Conservation (phyloP, 768 basidiomycete species). For the Termitomyces sp. region DNA sequence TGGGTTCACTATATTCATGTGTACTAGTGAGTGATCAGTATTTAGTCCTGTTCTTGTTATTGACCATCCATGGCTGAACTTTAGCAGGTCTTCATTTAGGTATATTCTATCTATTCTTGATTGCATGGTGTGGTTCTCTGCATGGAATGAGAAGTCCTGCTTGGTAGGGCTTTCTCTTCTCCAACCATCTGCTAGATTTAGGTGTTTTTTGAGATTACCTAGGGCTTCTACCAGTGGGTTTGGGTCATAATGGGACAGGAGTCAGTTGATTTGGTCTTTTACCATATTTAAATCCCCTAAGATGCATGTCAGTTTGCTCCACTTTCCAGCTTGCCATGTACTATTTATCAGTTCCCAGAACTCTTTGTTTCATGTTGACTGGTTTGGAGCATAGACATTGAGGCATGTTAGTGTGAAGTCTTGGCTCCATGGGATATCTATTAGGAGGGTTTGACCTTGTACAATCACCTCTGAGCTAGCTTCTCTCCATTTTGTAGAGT, state of each 20-base stretch:
- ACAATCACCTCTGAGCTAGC: too few relatives aligned
- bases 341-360: too few relatives aligned
- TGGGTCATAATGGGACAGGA: background rate
- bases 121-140: background rate
- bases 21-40: slow-evolving; percentile 5
- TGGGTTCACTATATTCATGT: background rate
- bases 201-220: background rate
- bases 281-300: background rate
- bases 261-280: background rate
- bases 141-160: background rate
- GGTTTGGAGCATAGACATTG: too few relatives aligned
- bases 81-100: background rate
- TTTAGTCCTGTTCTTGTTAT: slow-evolving; percentile 1
- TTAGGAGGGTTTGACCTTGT: too few relatives aligned
- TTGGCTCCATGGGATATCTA: too few relatives aligned
- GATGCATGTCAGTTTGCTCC: background rate
- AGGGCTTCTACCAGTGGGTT: background rate
- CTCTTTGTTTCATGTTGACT: too few relatives aligned
- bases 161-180: background rate
- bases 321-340: too few relatives aligned
- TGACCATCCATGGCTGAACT: background rate
- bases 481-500: too few relatives aligned
- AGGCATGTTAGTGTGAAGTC: too few relatives aligned
- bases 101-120: too few relatives aligned
- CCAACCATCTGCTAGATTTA: too few relatives aligned